Evolutionary conservation across 176 grass and related monocot genomes (phyloP).

Genomic region (Alopecurus myosuroides): DNA sequence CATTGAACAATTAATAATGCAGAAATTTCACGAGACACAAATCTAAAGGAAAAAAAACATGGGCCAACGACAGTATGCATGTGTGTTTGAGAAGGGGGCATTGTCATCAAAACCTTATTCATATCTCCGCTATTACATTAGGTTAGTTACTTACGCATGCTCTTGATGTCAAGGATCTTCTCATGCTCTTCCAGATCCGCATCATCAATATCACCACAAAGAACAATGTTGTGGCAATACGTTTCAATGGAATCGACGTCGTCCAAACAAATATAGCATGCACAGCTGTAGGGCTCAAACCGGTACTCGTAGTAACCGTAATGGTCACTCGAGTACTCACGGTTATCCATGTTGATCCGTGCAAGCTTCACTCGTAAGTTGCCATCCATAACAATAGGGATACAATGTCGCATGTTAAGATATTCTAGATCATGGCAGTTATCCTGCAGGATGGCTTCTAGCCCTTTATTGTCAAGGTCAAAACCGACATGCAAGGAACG

Average conservation of each 20-base stretch:
- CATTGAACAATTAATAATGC: neutral
- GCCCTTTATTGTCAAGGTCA: neutral
- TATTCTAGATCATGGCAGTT: neutral
- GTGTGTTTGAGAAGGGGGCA: no score
- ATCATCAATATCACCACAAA: neutral
- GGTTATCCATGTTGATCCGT: neutral
- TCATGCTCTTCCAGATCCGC: neutral
- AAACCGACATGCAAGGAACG: neutral
- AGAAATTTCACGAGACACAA: neutral
- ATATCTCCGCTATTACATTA: neutral
- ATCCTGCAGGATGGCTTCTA: neutral
- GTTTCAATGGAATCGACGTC: neutral
- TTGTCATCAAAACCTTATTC: no score
- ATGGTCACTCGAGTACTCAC: neutral
- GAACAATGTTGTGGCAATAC: neutral
- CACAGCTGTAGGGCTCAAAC: no score
- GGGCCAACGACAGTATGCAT: neutral
- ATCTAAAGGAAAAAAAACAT: neutral
- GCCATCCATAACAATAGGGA: neutral
- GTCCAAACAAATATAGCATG: no score
- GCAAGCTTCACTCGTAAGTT: neutral
- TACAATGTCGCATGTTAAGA: neutral
- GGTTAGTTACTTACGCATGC: neutral
- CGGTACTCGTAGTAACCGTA: no score
- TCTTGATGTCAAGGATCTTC: neutral